Base-by-base conservation (phyloP, 1,284 basidiomycete species). In the Inonotus hispidus region DNA sequence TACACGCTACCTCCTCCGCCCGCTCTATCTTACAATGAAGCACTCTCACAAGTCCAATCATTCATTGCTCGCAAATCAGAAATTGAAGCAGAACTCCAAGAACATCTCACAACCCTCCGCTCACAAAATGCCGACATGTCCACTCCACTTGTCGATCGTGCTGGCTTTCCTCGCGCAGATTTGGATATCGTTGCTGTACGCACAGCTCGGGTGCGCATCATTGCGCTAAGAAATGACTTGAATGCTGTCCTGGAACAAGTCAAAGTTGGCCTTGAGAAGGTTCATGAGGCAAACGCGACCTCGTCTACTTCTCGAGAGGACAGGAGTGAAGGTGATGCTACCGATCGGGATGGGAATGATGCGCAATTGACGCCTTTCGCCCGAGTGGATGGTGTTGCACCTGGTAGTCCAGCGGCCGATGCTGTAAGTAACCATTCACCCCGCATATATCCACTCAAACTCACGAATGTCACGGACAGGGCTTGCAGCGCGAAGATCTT, bases 111-210 rank as follows among this genome's bases (percentile, higher is more conserved):
- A 47, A 80, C 90, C 61, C 82, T 93, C 64, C 75, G 77, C 66
- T 75, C 79, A 47, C 79, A 88, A 63, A 79, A 79, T 58, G 80
- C 79, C 46, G 83, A 82, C 4, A 79, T 89, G 75, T 74, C 81
- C 41, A 84, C 88, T 0, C 83, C 90, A 0, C 82, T 96, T 37
- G 81, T 95, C 53, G 93, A 95, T 69, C 67, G 77, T 0, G 88
- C 95, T 61, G 94, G 93, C 5, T 96, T 92, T 72, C 94, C 94
- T 0, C 81, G 92, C 10, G 85, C 83, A 13, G 89, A 92, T 71
- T 77, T 92, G 61, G 93, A 96, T 69, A 79, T 96, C 19, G 93
- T 87, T 70, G 85, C 89, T 3, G 87, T 95, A 32, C 81, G 93
- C 25, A 79, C 81, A 59, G 91, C 93, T 6, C 80, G 86, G 56